These are phyloP conservation scores for Drechslerella stenobrocha DNA, from an alignment of 2,329 filamentous ascomycete species.

Conservation along the genomic window DNA sequence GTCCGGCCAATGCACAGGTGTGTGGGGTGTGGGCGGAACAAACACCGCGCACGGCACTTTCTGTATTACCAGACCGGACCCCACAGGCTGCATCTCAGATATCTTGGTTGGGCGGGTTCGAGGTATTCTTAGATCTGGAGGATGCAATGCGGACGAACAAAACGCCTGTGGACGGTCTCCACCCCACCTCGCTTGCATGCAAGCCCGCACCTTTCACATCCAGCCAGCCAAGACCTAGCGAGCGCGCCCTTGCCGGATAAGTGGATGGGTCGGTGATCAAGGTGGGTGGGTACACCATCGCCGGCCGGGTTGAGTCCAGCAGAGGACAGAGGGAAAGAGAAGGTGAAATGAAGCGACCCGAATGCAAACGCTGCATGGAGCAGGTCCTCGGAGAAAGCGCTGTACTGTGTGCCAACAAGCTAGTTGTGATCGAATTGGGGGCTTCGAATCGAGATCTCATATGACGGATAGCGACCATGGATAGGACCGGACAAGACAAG, in stretches of 20 bases:
- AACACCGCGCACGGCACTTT: too few relatives aligned
- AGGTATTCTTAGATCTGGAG: conserved; percentile 7
- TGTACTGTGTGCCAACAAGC: too few relatives aligned
- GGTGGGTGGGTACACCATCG: too few relatives aligned
- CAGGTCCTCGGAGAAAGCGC: conserved; percentile 22
- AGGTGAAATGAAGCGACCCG: conserved; percentile 46
- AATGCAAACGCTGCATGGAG: conserved; percentile 29
- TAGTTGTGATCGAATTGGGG: conserved; percentile 1
- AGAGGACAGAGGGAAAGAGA: not conserved
- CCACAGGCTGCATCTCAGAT: too few relatives aligned
- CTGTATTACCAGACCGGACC: too few relatives aligned
- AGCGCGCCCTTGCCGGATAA: conserved; percentile 8
- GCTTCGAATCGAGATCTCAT: conserved; percentile 9
- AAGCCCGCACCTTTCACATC: conserved; percentile 1
- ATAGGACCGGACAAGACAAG: too few relatives aligned
- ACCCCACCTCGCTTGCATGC: conserved; percentile 7
- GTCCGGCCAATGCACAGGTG: too few relatives aligned
- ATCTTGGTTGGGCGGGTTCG: not conserved
- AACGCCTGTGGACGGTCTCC: too few relatives aligned
- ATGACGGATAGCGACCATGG: too few relatives aligned
- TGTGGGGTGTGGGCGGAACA: too few relatives aligned
- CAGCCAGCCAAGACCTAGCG: not conserved
- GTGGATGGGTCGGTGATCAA: too few relatives aligned
- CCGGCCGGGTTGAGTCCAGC: not conserved
- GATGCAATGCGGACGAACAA: not conserved